A percentile compares a stretch with the other conserved stretches of the same genome.
phyloP scores from a whole-genome alignment of 1,284 basidiomycete genomes.

The Clitocybe nebularis region DNA sequence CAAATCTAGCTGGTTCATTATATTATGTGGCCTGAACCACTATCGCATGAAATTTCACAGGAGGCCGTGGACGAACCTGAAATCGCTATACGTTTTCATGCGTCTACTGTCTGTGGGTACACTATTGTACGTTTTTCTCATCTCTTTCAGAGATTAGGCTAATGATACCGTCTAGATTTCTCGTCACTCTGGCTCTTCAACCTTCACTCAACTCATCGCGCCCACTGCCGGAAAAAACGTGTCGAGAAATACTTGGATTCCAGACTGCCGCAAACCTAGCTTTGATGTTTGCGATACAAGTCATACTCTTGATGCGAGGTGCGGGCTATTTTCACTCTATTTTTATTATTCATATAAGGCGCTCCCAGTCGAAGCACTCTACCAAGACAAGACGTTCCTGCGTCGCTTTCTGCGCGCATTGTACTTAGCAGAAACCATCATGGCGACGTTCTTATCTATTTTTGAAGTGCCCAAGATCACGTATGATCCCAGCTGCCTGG shows the following conservation, averaged over 20 bases:
- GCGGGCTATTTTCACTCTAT: not conserved
- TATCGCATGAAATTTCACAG: conserved; percentile 11
- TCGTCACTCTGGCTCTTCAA: conserved; percentile 15
- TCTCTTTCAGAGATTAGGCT: not conserved
- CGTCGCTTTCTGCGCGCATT: conserved; percentile 13
- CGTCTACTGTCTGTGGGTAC: conserved; percentile 1
- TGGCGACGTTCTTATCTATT: conserved; percentile 15
- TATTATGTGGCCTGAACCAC: not conserved
- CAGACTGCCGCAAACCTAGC: conserved; percentile 19
- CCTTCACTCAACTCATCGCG: conserved; percentile 7
- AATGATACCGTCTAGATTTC: conserved; percentile 13
- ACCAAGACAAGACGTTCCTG: conserved; percentile 14
- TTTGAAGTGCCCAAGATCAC: conserved; percentile 12
- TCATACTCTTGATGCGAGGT: conserved; percentile 23
- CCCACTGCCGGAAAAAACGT: conserved; percentile 4
- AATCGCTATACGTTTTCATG: conserved; percentile 6
- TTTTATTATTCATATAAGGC: not conserved
- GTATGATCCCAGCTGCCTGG: conserved; percentile 17
- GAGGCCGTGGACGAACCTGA: conserved; percentile 20
- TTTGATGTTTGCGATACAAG: conserved; percentile 20
- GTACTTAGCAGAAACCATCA: conserved; percentile 15
- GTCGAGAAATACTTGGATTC: conserved; percentile 15
- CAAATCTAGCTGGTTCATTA: not conserved
- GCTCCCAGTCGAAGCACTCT: conserved; percentile 20
- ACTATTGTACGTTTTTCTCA: conserved; percentile 2